Conservation (phyloP, 2,329 filamentous ascomycete species). For the Chrysosporium queenslandicum region DNA sequence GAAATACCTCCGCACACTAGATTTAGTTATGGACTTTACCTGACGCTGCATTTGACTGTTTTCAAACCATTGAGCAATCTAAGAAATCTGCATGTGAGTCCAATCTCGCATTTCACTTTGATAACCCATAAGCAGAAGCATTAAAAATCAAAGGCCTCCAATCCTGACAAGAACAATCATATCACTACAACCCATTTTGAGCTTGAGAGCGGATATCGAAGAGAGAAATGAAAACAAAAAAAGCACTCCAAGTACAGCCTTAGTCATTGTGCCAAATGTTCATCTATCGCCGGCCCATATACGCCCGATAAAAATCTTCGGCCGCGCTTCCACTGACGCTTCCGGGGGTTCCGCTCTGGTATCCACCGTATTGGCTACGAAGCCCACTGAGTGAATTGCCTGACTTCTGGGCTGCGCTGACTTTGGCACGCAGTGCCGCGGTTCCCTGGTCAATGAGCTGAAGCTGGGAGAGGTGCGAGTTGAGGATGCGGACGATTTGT, state of each 20-base stretch:
- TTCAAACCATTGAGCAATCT: no score
- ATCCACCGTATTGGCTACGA: slow-evolving; percentile 26
- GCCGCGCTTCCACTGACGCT: slow-evolving; percentile 48
- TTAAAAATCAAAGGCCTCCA: not conserved
- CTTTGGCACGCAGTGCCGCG: slow-evolving; percentile 69
- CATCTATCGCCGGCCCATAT: slow-evolving; percentile 54
- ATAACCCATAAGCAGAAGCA: no score
- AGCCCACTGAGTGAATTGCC: slow-evolving; percentile 49
- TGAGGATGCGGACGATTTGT: slow-evolving; percentile 90
- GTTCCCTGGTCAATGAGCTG: slow-evolving; percentile 89
- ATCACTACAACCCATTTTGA: not conserved
- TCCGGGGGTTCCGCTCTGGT: slow-evolving; percentile 16
- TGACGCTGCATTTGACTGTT: no score
- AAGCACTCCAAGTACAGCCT: not conserved
- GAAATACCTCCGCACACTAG: no score
- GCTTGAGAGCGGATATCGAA: not conserved
- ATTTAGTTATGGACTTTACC: no score
- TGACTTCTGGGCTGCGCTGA: slow-evolving; percentile 69
- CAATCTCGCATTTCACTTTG: no score
- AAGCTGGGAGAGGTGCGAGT: slow-evolving; percentile 80
- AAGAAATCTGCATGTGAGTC: no score
- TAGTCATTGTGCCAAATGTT: slow-evolving; percentile 18
- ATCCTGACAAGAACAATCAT: not conserved
- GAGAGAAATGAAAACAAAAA: slow-evolving; percentile 2
- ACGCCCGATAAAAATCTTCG: slow-evolving; percentile 85